Conservation (phyloP, 2,329 filamentous ascomycete species). For the Seiridium unicorne region DNA sequence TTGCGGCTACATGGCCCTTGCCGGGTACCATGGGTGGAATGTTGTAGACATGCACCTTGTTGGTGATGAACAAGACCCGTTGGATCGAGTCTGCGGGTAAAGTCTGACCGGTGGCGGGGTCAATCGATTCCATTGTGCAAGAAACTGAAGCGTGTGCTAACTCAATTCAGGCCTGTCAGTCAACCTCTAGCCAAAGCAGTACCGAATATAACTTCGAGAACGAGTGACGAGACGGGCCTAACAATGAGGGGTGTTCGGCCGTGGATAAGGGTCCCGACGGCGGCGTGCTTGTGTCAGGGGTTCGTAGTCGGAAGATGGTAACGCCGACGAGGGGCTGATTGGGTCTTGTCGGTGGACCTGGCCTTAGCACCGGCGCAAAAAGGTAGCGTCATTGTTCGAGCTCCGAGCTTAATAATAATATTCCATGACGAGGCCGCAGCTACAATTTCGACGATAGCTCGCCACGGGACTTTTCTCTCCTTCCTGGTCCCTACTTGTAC, state of each 20-base stretch:
- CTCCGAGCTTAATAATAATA: slow-evolving; percentile 6
- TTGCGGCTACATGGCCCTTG: slow-evolving; percentile 74
- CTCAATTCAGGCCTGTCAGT: too few relatives aligned
- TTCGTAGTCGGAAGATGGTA: background rate
- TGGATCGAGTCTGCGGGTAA: slow-evolving; percentile 78
- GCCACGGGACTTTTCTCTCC: background rate
- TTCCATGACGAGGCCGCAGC: slow-evolving; percentile 3
- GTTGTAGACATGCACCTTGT: slow-evolving; percentile 79
- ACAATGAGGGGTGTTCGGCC: background rate
- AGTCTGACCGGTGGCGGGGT: slow-evolving; percentile 68
- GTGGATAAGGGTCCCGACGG: background rate
- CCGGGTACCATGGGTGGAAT: slow-evolving; percentile 78
- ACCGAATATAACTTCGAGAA: background rate
- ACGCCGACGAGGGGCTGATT: background rate
- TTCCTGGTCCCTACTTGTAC: background rate
- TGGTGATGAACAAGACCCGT: slow-evolving; percentile 75
- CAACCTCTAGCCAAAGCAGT: background rate
- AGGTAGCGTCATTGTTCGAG: slow-evolving; percentile 9
- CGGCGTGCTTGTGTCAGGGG: background rate
- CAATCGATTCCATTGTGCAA: slow-evolving; percentile 57
- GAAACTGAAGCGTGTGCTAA: too few relatives aligned
- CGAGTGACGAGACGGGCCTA: background rate
- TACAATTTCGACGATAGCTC: slow-evolving; percentile 5
- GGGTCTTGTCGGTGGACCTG: background rate
- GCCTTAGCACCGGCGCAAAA: slow-evolving; percentile 1